Evolutionary conservation across 768 basidiomycete species (phyloP).

Genomic region (Asterophora parasitica): DNA sequence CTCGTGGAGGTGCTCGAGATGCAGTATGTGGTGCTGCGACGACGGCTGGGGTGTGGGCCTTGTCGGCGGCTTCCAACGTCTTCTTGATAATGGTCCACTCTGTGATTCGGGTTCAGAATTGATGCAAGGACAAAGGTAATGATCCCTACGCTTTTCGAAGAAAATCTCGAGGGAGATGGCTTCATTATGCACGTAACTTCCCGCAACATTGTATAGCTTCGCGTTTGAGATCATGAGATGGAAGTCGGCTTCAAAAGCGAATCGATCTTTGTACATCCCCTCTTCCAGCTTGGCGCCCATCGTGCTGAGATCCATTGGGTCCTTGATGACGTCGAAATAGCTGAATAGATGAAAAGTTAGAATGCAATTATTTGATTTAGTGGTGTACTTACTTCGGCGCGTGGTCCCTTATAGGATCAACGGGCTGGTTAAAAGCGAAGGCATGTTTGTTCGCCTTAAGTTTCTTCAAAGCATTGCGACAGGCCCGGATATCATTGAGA

Average conservation of each 20-base stretch:
- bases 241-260: constrained; percentile 83
- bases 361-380: constrained; percentile 9
- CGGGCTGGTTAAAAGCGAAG: constrained; percentile 74
- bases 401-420: constrained; percentile 92
- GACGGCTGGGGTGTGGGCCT: constrained; percentile 29
- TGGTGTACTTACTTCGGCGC: constrained; percentile 67
- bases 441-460: constrained; percentile 71
- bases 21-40: constrained; percentile 22
- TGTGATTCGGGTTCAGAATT: constrained; percentile 24
- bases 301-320: constrained; percentile 93
- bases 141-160: constrained; percentile 78
- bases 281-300: constrained; percentile 82
- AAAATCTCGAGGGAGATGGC: constrained; percentile 71
- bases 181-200: constrained; percentile 69
- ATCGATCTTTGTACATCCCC: constrained; percentile 81
- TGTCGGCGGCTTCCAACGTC: constrained; percentile 66
- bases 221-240: constrained; percentile 85
- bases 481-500: constrained; percentile 69
- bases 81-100: constrained; percentile 88
- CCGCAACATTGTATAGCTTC: constrained; percentile 73
- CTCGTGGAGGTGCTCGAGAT: constrained; percentile 19
- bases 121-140: neutral
- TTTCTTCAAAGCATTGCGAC: constrained; percentile 76
- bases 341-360: constrained; percentile 32
- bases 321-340: constrained; percentile 86